Evolutionary conservation across 495 filamentous ascomycete genomes (phyloP), one percentile per base, ranked within the genome.

Genomic region (Penicillium goetzii): DNA sequence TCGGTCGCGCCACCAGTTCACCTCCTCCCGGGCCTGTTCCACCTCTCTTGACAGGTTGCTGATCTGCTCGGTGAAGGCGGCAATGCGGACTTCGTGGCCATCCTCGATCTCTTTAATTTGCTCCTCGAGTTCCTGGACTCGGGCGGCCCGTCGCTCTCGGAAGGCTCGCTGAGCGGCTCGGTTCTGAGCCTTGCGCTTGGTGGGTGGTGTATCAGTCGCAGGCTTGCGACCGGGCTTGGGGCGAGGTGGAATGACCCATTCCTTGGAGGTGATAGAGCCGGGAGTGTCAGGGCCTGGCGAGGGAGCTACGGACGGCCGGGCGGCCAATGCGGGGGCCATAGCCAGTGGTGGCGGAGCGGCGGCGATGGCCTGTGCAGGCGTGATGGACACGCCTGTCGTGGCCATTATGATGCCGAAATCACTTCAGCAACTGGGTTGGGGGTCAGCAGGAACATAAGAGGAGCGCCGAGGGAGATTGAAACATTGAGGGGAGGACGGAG

Each of bases 151-250:
- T 36, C 92, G 80, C 74, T 97, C 93, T n/a, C 93, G 84, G 71
- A 97, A 97, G 3, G 91, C 91, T 61, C 93, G 82, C 77, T 97
- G 93, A 15, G 93, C 93, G n/a, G 90, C 91, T 43, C 93, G 84
- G 74, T 97, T 97, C 72, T 97, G 93, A 0, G 90, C 91, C 76
- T 96, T 96, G 60, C 93, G 87, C 73, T 96, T 95, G 40, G 92
- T 96, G 2, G 92, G 92, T 14, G 92, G 92, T 4, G 91, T 92
- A 69, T 97, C 92, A 15, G 90, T 93, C 23, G 93, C 92, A 11
- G 93, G 93, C 74, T 97, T 97, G 56, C 93, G 86, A 38, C 93
- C 93, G n/a, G 93, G 93, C 81, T 95, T 95, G 28, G 92, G 92
- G 52, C 91, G 85, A 55, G 92, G 92, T 32, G 92, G 92, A 53